A percentile compares a stretch with the other conserved stretches of the same genome.
Conservation (phyloP, 495 filamentous ascomycete species). For the Xylaria bambusicola region DNA sequence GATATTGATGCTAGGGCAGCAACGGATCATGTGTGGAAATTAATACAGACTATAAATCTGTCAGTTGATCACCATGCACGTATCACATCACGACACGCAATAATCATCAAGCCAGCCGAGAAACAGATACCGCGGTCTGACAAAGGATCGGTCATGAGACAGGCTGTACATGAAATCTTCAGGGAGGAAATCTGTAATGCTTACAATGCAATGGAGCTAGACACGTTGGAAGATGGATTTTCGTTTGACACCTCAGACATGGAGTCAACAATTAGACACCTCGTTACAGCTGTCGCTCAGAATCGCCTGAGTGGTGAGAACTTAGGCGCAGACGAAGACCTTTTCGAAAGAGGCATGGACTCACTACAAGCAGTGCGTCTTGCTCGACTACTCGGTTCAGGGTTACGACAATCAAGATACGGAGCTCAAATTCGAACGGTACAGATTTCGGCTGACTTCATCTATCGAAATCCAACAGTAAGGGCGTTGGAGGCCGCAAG, state of each 20-base stretch:
- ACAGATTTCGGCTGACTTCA: constrained; percentile 24
- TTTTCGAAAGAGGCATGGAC: constrained; percentile 44
- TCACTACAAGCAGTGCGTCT: constrained; percentile 39
- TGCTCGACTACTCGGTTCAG: constrained; percentile 25
- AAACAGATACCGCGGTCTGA: constrained; percentile 35
- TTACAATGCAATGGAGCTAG: constrained; percentile 29
- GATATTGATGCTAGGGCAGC: constrained; percentile 14
- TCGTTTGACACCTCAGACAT: constrained; percentile 16
- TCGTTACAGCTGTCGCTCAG: constrained; percentile 2
- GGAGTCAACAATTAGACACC: constrained; percentile 6
- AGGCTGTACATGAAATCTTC: constrained; percentile 35
- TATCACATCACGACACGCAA: constrained; percentile 28
- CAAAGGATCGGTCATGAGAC: constrained; percentile 40
- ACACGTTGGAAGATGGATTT: not conserved
- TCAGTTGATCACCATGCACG: constrained; percentile 35
- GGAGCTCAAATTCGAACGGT: not conserved
- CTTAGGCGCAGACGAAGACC: constrained; percentile 26
- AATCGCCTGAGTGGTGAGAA: constrained; percentile 4
- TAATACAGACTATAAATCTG: constrained; percentile 23
- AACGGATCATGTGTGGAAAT: constrained; percentile 32
- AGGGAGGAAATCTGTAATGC: constrained; percentile 30
- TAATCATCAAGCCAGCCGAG: constrained; percentile 29
- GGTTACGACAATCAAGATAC: not conserved
- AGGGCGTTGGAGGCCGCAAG: constrained; percentile 7
- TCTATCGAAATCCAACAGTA: constrained; percentile 29